Conservation (phyloP, 2,329 filamentous ascomycete genomes). For the Aspergillus amoenus region DNA sequence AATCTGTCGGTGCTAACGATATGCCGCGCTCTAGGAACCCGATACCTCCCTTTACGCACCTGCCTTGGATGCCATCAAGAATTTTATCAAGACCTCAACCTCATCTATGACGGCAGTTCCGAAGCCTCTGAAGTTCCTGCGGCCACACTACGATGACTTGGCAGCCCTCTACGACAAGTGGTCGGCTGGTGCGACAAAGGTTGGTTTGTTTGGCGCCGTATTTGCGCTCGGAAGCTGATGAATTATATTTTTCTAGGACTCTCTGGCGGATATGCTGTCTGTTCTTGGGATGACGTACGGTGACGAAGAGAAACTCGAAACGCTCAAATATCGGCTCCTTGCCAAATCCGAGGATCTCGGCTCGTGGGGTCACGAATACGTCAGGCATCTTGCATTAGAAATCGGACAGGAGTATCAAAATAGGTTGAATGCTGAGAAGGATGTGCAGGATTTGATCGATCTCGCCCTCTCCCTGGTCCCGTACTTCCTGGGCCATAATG, state of each 20-base stretch:
- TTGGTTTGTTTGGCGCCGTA: conserved; percentile 36
- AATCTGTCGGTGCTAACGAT: conserved; percentile 26
- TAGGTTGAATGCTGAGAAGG: conserved; percentile 79
- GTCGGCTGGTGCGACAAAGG: conserved; percentile 81
- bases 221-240: conserved; percentile 14
- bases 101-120: conserved; percentile 99
- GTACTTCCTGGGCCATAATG: conserved; percentile 94
- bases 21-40: conserved; percentile 63
- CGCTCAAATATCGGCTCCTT: conserved; percentile 89
- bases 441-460: conserved; percentile 79
- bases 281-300: conserved; percentile 99
- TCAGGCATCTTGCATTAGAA: conserved; percentile 90
- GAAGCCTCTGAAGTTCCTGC: conserved; percentile 95
- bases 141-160: conserved; percentile 91
- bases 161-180: conserved; percentile 87
- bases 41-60: conserved; percentile 86
- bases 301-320: conserved; percentile 93
- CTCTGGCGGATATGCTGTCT: conserved; percentile 90
- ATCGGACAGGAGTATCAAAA: conserved; percentile 93
- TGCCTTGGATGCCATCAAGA: conserved; percentile 93
- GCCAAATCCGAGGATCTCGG: conserved; percentile 88
- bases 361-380: conserved; percentile 98
- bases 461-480: conserved; percentile 83
- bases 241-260: conserved; percentile 46
- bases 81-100: conserved; percentile 97